Evolutionary conservation across 257 asterid species (phyloP), one percentile per base, ranked within the genome.

Genomic region (Agastache rugosa): DNA sequence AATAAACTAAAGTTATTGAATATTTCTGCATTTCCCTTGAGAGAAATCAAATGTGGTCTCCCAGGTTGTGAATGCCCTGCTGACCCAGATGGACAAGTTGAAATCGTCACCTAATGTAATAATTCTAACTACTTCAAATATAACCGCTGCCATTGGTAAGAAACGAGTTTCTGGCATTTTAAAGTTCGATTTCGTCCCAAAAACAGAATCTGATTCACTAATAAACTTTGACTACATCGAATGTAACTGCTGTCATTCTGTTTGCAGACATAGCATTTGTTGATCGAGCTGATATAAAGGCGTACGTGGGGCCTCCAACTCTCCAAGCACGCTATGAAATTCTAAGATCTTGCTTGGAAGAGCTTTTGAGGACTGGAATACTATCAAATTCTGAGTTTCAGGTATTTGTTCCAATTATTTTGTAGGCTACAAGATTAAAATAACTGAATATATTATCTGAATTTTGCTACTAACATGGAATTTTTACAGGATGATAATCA

Each of bases 221-320:
- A 6, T 6, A 23, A 4, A 23, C 37, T 25, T 25, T 25, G 9
- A 25, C 16, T 14, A 45, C 51, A 11, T 10, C 6, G 31, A 27
- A 14, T 27, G 8, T 14, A 27, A 63, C 6, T 63, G 35, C 69
- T 39, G 19, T 11, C 16, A 15, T 20, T 41, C 29, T 84, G 72
- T 69, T 77, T 81, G 84, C 90, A 95, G 99, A 95, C 79, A 84
- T 95, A 63, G 99, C 99, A 59, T 95, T 95, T 73, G 97, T 95
- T 39, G 99, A 95, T 85, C 93, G 99, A 75, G 99, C 98, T 82
- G 99, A 95, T 81, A 92, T 95, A 69, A 95, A 92, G 86, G 99
- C 98, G 6, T 95, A 92, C 22, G 93, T 95, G 66, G 99, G 99
- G 22, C 99, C 99, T 69, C 99, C 99, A 78, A 89, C 99, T 23